Base-by-base conservation (phyloP, 83 land plant genomes). In the Larix sibirica region DNA sequence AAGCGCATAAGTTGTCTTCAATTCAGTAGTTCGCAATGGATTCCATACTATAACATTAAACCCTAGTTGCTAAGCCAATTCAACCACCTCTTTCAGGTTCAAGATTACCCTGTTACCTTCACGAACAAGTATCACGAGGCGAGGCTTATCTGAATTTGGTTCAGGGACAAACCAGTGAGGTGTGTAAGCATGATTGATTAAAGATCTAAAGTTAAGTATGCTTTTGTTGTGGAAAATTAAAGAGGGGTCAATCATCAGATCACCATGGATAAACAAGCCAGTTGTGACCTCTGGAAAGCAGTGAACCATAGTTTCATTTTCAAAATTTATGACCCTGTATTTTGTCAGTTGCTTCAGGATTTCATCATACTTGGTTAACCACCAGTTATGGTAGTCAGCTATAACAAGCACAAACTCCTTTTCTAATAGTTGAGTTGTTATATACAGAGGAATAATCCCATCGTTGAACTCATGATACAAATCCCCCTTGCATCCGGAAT, bases 401-500 rank as follows among this genome's bases (percentile, higher is more conserved):
- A 82, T 77, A 28, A 83, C 44, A 61, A 85, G 65, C 42, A 85
- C 86, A 17, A 62, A 74, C 6, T 79, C 69, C 68, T 81, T 65
- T n/a, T 64, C 62, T 20, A 81, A 75, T 0, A 80, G 65, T 6
- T 83, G 89, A n/a, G n/a, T n/a, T n/a, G n/a, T n/a, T n/a, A n/a
- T n/a, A n/a, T n/a, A n/a, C n/a, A n/a, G n/a, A n/a, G 18, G 90
- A 56, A 95, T 83, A 24, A 93, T 84, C 36, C 94, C 96, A 62
- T 95, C 95, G 77, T 88, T 86, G 71, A 95, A 91, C 60, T 90
- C 97, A 68, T 95, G 97, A 81, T 84, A 95, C 42, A 93, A 66
- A 42, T 95, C 91, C n/a, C 97, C 96, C 9, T 93, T 91, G 89
- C 90, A 93, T n/a, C 97, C 97, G 33, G 88, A 90, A 10, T 94